Percentiles rank a stretch among this genome's conserved stretches.
Conservation (phyloP, 306 rosid genomes). For the Datisca glomerata region DNA sequence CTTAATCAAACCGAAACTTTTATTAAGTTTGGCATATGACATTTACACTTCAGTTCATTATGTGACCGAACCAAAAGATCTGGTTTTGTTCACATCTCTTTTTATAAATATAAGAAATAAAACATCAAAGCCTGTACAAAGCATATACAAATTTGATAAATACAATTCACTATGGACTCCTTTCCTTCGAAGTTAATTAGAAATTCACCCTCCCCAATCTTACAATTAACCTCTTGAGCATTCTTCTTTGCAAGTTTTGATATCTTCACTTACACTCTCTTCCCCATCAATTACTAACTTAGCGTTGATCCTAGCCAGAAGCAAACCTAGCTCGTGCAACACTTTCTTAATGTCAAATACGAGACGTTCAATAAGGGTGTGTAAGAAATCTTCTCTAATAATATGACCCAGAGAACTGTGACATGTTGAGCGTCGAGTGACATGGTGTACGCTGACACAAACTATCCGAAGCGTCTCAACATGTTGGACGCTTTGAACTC, state of each 20-base stretch:
- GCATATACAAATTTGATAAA: constrained; percentile 63
- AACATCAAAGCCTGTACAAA: too few species aligned
- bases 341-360: constrained; percentile 28
- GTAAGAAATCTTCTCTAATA: constrained; percentile 35
- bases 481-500: constrained; percentile 38
- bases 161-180: constrained; percentile 37
- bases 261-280: not conserved
- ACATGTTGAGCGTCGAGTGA: constrained; percentile 34
- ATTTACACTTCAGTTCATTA: too few species aligned
- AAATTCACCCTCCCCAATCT: constrained; percentile 57
- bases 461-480: too few species aligned
- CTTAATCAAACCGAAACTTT: too few species aligned
- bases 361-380: constrained; percentile 36
- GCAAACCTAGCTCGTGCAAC: constrained; percentile 26
- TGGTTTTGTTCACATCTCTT: too few species aligned
- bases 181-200: constrained; percentile 8
- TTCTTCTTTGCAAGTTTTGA: constrained; percentile 11
- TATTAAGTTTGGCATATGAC: too few species aligned
- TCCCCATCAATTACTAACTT: not conserved
- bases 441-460: constrained; percentile 58
- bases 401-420: constrained; percentile 52
- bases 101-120: too few species aligned
- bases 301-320: not conserved
- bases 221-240: constrained; percentile 4
- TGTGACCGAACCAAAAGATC: too few species aligned